These are phyloP conservation scores for Calonectria naviculata DNA, from an alignment of 2,329 filamentous ascomycete genomes.

Conservation along the genomic window DNA sequence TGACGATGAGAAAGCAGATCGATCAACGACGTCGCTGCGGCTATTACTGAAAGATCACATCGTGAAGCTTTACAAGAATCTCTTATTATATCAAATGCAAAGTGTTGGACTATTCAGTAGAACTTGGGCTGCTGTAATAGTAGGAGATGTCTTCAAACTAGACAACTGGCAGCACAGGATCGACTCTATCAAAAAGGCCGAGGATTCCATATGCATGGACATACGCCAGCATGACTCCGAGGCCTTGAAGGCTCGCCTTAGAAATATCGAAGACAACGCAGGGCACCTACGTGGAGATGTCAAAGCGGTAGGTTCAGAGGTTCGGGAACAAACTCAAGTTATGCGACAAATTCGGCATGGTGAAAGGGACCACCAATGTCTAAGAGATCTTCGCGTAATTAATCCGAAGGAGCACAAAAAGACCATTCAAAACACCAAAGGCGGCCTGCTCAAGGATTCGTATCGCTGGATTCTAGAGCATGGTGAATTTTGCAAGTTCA, in stretches of 20 bases:
- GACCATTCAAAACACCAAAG: constrained; percentile 24
- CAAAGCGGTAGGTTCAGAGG: background rate
- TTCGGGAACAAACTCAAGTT: background rate
- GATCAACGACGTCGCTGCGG: background rate
- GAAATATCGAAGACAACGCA: background rate
- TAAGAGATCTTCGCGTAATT: background rate
- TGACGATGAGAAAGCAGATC: fast-evolving
- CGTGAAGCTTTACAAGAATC: background rate
- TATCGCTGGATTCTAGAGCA: background rate
- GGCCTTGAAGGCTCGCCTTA: background rate
- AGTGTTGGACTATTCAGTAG: constrained; percentile 10
- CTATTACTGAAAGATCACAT: background rate
- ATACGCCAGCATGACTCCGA: background rate
- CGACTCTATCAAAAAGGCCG: constrained; percentile 7
- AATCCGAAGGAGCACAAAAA: constrained; percentile 9
- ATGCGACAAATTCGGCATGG: background rate
- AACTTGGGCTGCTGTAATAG: background rate
- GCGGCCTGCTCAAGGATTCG: background rate
- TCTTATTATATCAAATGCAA: background rate
- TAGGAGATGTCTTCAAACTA: background rate
- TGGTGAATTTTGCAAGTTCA: constrained; percentile 42
- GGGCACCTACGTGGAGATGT: background rate
- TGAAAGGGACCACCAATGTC: constrained; percentile 4
- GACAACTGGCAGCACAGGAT: constrained; percentile 8
- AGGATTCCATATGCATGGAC: background rate